phyloP scores from a whole-genome alignment of 108 stramenopile genomes.

The Cyclostephanos invisitatus region DNA sequence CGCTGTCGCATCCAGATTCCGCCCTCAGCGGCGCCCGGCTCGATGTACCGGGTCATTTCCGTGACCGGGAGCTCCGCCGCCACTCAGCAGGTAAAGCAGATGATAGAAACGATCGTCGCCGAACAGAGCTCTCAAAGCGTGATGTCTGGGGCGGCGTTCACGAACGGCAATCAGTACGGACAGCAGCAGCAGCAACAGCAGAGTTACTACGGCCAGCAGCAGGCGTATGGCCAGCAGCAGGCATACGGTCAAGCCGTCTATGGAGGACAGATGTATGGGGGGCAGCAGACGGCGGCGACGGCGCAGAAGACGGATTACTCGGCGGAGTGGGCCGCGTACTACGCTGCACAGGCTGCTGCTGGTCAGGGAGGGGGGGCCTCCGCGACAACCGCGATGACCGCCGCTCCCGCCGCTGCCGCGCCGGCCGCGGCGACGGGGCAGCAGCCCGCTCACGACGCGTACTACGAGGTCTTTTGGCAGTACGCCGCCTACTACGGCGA shows the following conservation, averaged over 20 bases:
- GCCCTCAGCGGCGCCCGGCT: slow-evolving; percentile 69
- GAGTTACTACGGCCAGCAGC: slow-evolving; percentile 43
- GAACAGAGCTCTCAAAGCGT: slow-evolving; percentile 82
- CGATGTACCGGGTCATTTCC: slow-evolving; percentile 76
- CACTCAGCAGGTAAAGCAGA: slow-evolving; percentile 64
- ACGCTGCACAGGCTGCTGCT: slow-evolving; percentile 65
- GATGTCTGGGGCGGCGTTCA: slow-evolving; percentile 64
- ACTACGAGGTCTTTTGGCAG: slow-evolving; percentile 90
- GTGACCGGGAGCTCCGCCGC: slow-evolving; percentile 74
- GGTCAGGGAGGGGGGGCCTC: slow-evolving; percentile 19
- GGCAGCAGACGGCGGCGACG: slow-evolving; percentile 17
- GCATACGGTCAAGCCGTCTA: slow-evolving; percentile 32
- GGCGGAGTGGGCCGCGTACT: slow-evolving; percentile 75
- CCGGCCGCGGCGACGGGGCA: slow-evolving; percentile 26
- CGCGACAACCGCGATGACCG: slow-evolving; percentile 33
- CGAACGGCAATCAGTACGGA: slow-evolving; percentile 52
- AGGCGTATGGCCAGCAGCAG: slow-evolving; percentile 46
- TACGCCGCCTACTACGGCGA: slow-evolving; percentile 85
- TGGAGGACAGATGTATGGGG: slow-evolving; percentile 42
- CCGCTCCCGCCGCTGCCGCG: slow-evolving; percentile 29
- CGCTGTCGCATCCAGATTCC: slow-evolving; percentile 86
- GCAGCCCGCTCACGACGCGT: slow-evolving; percentile 70
- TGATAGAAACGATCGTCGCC: slow-evolving; percentile 76
- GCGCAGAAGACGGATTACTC: slow-evolving; percentile 57
- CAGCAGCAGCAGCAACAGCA: slow-evolving; percentile 50